Conservation (phyloP, 2,329 filamentous ascomycete species). For the Calonectria hongkongensis region DNA sequence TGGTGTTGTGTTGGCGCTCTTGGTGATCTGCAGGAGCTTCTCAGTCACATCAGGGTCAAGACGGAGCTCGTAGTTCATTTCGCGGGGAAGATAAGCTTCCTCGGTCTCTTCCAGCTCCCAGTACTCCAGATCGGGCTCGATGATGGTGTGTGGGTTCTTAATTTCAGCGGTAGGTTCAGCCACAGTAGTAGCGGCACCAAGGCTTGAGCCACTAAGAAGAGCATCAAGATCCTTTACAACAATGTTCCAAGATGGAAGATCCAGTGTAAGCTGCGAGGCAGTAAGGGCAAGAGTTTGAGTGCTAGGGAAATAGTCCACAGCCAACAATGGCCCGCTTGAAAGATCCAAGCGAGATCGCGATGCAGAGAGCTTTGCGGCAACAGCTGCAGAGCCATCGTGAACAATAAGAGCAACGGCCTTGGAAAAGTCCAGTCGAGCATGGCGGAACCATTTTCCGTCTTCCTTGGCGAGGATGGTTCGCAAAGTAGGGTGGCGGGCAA, state of each 20-base stretch:
- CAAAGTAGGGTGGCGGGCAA: background rate
- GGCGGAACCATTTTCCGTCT: slow-evolving; percentile 7
- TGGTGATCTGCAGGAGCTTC: slow-evolving; percentile 11
- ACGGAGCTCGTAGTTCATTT: slow-evolving; percentile 22
- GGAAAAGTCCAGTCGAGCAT: slow-evolving; percentile 11
- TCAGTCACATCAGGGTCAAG: slow-evolving; percentile 11
- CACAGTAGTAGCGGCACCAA: background rate
- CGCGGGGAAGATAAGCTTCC: slow-evolving; percentile 1
- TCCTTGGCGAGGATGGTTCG: slow-evolving; percentile 8
- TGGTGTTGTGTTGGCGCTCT: slow-evolving; percentile 4
- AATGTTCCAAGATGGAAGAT: slow-evolving; percentile 11
- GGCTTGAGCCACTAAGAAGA: background rate
- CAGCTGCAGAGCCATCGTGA: background rate
- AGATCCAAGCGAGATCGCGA: background rate
- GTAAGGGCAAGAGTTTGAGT: background rate
- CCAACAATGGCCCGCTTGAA: background rate
- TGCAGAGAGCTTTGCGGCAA: slow-evolving; percentile 7
- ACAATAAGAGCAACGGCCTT: slow-evolving; percentile 2
- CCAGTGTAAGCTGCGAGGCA: background rate
- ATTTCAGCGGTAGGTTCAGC: background rate
- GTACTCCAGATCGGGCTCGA: slow-evolving; percentile 7
- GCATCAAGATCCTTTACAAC: slow-evolving; percentile 12
- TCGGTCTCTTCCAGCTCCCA: slow-evolving; percentile 14
- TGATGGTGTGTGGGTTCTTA: background rate
- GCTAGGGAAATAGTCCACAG: slow-evolving; percentile 2